phyloP scores from a whole-genome alignment of 352 stramenopile genomes.

The Globisporangium nagaii region DNA sequence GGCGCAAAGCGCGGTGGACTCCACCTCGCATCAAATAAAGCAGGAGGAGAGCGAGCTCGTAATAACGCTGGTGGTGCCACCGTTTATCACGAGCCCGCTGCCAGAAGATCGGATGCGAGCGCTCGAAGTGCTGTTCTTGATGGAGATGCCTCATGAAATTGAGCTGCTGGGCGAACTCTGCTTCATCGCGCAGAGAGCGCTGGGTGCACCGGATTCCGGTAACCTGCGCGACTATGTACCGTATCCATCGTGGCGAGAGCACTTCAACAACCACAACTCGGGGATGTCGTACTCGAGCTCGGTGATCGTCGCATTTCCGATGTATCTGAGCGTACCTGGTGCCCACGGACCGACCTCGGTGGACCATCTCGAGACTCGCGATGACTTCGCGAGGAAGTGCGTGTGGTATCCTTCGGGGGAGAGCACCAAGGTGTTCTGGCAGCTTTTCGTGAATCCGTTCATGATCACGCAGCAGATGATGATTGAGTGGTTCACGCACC shows the following conservation, averaged over 20 bases:
- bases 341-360: conserved; percentile 9
- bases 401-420: conserved; percentile 31
- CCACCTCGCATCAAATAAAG: neutral
- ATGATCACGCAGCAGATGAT: conserved; percentile 13
- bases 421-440: conserved; percentile 23
- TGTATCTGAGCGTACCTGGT: neutral
- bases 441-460: conserved; percentile 33
- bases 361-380: conserved; percentile 17
- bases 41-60: conserved; percentile 2
- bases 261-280: conserved; percentile 10
- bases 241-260: conserved; percentile 15
- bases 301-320: neutral
- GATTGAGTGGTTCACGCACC: conserved; percentile 27
- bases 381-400: conserved; percentile 19
- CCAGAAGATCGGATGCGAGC: conserved; percentile 16
- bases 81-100: conserved; percentile 26
- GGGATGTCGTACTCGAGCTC: neutral
- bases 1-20: too few relatives aligned
- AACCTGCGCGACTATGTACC: neutral
- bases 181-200: conserved; percentile 23
- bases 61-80: conserved; percentile 14
- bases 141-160: conserved; percentile 30
- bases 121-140: conserved; percentile 36
- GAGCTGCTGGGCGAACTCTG: conserved; percentile 34
- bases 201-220: conserved; percentile 9